Evolutionary conservation across 331 rosid species (phyloP).

Genomic region (Quercus lobata): DNA sequence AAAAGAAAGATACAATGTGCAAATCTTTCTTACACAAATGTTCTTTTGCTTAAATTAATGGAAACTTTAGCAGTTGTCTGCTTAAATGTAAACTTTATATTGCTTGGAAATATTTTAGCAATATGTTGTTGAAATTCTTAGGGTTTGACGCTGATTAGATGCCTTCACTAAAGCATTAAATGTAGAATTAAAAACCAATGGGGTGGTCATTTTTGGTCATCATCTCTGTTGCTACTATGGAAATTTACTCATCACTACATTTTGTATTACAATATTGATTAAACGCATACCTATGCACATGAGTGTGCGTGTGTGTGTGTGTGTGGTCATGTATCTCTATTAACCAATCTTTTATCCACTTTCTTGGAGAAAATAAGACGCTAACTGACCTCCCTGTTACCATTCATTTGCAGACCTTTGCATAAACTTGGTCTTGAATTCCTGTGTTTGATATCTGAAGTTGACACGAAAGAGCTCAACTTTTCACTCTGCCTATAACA

Average conservation of each 20-base stretch:
- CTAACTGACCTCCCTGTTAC: slow-evolving; percentile 10
- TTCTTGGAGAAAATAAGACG: neutral
- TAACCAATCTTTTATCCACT: neutral
- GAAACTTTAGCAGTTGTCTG: neutral
- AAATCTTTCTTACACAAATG: neutral
- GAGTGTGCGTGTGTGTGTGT: neutral
- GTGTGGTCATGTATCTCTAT: neutral
- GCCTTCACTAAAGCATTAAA: neutral
- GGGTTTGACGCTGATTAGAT: neutral
- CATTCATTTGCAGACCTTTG: slow-evolving; percentile 36
- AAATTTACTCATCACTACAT: neutral
- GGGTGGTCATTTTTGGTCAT: neutral
- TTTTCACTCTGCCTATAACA: slow-evolving; percentile 12
- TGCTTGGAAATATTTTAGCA: neutral
- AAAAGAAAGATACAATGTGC: neutral
- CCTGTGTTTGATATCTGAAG: slow-evolving; percentile 13
- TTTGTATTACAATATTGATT: neutral
- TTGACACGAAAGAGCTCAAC: slow-evolving; percentile 4
- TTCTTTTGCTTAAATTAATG: neutral
- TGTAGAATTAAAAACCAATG: neutral
- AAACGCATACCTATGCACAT: neutral
- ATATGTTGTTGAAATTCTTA: neutral
- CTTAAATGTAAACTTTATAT: neutral
- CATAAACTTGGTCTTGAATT: neutral
- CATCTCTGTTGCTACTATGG: neutral